Evolutionary conservation across 2,329 filamentous ascomycete species (phyloP).

Genomic region (Hymenoscyphus albidus): DNA sequence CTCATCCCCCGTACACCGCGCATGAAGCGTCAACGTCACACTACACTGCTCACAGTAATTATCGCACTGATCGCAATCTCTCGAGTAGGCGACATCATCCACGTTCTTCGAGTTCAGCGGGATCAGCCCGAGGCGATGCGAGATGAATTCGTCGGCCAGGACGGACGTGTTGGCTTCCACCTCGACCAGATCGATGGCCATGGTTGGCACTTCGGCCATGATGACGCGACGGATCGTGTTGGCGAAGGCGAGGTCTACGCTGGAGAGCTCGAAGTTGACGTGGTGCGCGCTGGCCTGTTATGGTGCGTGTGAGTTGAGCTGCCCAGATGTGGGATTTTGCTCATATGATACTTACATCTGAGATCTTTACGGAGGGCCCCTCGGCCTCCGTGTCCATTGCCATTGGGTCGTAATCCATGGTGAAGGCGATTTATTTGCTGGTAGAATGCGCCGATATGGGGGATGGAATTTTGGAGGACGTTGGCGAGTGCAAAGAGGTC

Average conservation of each 20-base stretch:
- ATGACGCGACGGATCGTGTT: conserved; percentile 90
- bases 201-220: conserved; percentile 88
- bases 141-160: conserved; percentile 91
- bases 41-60: conserved; percentile 91
- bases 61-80: conserved; percentile 88
- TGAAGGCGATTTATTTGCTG: conserved; percentile 18
- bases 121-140: conserved; percentile 85
- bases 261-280: conserved; percentile 88
- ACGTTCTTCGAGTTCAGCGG: conserved; percentile 82
- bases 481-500: not conserved
- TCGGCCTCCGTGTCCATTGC: conserved; percentile 41
- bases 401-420: conserved; percentile 48
- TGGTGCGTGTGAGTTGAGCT: conserved; percentile 24
- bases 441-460: not conserved
- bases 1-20: conserved; percentile 78
- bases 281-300: conserved; percentile 70
- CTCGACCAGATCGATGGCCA: conserved; percentile 93
- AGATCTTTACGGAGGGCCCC: conserved; percentile 45
- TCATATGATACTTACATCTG: conserved; percentile 36
- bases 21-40: conserved; percentile 78
- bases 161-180: conserved; percentile 93
- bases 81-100: conserved; percentile 77
- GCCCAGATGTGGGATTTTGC: not conserved
- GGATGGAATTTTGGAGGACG: not conserved
- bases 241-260: conserved; percentile 85